Conservation (phyloP, 2,329 filamentous ascomycete species). For the Meredithiella fracta region DNA sequence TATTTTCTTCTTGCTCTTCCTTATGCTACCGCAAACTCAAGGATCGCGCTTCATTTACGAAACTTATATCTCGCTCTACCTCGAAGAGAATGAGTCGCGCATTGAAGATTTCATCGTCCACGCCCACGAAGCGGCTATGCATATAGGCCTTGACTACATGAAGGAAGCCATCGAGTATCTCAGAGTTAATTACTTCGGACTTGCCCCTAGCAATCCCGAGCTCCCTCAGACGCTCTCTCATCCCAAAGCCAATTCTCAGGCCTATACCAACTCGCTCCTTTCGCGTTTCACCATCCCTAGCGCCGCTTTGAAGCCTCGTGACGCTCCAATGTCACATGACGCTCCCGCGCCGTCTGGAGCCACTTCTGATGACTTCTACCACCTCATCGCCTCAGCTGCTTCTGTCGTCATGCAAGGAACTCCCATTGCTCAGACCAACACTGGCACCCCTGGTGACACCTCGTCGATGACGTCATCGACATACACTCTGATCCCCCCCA, state of each 20-base stretch:
- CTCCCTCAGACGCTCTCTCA: constrained; percentile 25
- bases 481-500: constrained; percentile 48
- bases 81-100: constrained; percentile 66
- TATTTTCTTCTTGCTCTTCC: constrained; percentile 73
- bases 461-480: constrained; percentile 13
- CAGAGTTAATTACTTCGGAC: constrained; percentile 62
- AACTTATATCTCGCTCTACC: constrained; percentile 71
- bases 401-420: constrained; percentile 36
- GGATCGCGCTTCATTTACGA: constrained; percentile 78
- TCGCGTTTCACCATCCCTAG: constrained; percentile 69
- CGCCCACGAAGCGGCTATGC: constrained; percentile 60
- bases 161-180: constrained; percentile 54
- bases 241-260: constrained; percentile 28
- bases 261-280: constrained; percentile 68
- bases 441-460: constrained; percentile 17
- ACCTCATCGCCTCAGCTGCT: constrained; percentile 58
- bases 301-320: constrained; percentile 15
- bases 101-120: constrained; percentile 84
- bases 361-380: constrained; percentile 53
- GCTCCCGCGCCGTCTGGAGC: constrained; percentile 22
- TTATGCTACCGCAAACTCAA: constrained; percentile 94
- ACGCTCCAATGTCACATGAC: constrained; percentile 19
- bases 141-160: constrained; percentile 60
- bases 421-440: constrained; percentile 18
- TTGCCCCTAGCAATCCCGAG: constrained; percentile 39